These are phyloP conservation scores for Aspergillus ochraceoroseus DNA, from an alignment of 2,329 filamentous ascomycete species.

Conservation along the genomic window DNA sequence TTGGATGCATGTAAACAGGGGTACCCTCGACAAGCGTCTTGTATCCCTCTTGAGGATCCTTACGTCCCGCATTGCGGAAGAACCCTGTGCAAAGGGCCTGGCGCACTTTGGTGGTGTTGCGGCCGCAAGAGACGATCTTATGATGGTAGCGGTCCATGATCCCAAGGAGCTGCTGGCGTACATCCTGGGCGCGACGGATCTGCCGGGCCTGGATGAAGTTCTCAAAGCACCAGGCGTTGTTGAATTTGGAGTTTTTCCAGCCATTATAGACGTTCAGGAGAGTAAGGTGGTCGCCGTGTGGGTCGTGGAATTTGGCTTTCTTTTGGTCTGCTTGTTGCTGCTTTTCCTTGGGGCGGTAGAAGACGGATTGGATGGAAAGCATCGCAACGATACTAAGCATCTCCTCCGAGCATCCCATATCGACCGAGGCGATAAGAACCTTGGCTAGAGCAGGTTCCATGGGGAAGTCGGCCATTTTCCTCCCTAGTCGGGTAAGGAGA, in stretches of 20 bases:
- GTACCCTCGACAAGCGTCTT: constrained; percentile 96
- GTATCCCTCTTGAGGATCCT: constrained; percentile 94
- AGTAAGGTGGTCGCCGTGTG: constrained; percentile 88
- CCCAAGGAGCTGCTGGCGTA: constrained; percentile 82
- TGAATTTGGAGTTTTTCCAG: constrained; percentile 84
- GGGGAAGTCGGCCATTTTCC: constrained; percentile 98
- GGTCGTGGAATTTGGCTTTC: constrained; percentile 95
- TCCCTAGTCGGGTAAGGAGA: constrained; percentile 79
- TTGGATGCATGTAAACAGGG: constrained; percentile 90
- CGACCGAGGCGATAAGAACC: constrained; percentile 79
- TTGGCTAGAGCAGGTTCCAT: constrained; percentile 95
- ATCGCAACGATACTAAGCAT: constrained; percentile 91
- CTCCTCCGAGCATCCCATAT: constrained; percentile 86
- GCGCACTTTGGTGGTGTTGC: constrained; percentile 79
- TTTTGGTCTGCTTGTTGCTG: constrained; percentile 95
- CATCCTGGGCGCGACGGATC: constrained; percentile 85
- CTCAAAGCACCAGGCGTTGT: constrained; percentile 89
- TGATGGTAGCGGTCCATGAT: constrained; percentile 94
- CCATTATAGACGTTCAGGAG: constrained; percentile 93
- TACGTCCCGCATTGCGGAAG: constrained; percentile 91
- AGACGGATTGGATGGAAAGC: constrained; percentile 80
- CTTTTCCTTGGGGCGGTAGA: constrained; percentile 96
- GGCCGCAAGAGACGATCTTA: constrained; percentile 74
- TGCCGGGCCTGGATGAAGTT: constrained; percentile 93
- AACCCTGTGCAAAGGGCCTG: constrained; percentile 88